A percentile compares a stretch with the other conserved stretches of the same genome.
These are phyloP conservation scores for Sugiyamaella floridensis DNA, from an alignment of 805 yeast species.

Conservation along the genomic window DNA sequence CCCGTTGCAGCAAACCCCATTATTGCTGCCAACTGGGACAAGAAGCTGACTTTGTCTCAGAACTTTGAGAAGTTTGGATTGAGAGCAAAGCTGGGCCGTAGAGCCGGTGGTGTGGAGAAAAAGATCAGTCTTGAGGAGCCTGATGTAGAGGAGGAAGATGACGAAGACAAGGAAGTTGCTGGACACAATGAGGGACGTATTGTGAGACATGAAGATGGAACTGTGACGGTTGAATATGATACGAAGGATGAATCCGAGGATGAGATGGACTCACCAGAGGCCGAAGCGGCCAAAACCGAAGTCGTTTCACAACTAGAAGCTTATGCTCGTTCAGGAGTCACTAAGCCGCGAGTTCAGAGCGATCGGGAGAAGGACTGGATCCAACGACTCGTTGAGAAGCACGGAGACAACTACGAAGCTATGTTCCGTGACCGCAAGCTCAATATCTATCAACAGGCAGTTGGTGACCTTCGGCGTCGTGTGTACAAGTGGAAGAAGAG, in stretches of 20 bases:
- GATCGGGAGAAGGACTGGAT: slow-evolving; percentile 76
- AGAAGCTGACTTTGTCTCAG: slow-evolving; percentile 68
- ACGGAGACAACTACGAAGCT: slow-evolving; percentile 80
- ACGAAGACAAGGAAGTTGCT: slow-evolving; percentile 33
- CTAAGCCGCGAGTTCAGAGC: slow-evolving; percentile 50
- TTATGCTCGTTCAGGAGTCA: slow-evolving; percentile 40
- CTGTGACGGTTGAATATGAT: slow-evolving; percentile 66
- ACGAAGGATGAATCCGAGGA: slow-evolving; percentile 33
- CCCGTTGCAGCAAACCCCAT: slow-evolving; percentile 68
- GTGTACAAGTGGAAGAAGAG: slow-evolving; percentile 60
- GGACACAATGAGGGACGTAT: slow-evolving; percentile 52
- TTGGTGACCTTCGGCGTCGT: slow-evolving; percentile 75
- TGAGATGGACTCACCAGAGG: slow-evolving; percentile 23
- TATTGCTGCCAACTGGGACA: slow-evolving; percentile 88
- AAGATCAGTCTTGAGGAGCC: slow-evolving; percentile 20
- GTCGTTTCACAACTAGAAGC: slow-evolving; percentile 67
- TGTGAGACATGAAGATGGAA: slow-evolving; percentile 60
- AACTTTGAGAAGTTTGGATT: slow-evolving; percentile 82
- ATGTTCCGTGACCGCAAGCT: slow-evolving; percentile 91
- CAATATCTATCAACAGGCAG: slow-evolving; percentile 74
- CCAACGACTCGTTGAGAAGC: slow-evolving; percentile 52
- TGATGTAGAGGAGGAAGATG: slow-evolving; percentile 32
- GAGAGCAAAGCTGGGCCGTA: slow-evolving; percentile 52
- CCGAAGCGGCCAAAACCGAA: slow-evolving; percentile 34
- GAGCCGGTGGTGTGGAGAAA: slow-evolving; percentile 79